Evolutionary conservation across 176 grass and related monocot species (phyloP).

Genomic region (Puya raimondii): DNA sequence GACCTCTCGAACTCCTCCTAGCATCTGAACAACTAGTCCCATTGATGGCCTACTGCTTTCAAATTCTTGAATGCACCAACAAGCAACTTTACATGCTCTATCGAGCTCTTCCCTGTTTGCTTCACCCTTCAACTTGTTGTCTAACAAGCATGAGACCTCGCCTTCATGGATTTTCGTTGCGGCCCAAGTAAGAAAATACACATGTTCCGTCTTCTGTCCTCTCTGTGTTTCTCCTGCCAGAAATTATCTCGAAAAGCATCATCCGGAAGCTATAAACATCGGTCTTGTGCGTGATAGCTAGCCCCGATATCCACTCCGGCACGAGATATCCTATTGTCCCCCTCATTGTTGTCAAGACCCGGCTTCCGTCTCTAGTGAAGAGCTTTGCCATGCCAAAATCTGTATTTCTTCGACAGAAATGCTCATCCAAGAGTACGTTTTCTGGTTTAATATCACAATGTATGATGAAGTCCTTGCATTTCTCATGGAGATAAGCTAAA

Average conservation of each 20-base stretch:
- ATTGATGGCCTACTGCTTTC: constrained; percentile 18
- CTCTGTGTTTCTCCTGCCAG: constrained; percentile 14
- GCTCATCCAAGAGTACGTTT: constrained; percentile 3
- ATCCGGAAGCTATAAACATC: constrained; percentile 34
- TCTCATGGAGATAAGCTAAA: no score
- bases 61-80: constrained; percentile 31
- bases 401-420: constrained; percentile 18
- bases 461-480: no score
- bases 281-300: constrained; percentile 25
- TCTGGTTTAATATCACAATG: no score
- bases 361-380: constrained; percentile 26
- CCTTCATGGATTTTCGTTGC: background rate
- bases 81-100: constrained; percentile 14
- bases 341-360: constrained; percentile 28
- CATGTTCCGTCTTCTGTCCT: background rate
- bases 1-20: constrained; percentile 18
- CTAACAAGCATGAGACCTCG: background rate
- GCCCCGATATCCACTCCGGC: constrained; percentile 26
- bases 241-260: constrained; percentile 34
- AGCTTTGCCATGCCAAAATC: constrained; percentile 48
- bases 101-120: constrained; percentile 8
- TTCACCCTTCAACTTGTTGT: background rate
- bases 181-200: constrained; percentile 20
- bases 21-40: constrained; percentile 21
- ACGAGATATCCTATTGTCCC: constrained; percentile 33